Evolutionary conservation across 2,329 filamentous ascomycete species (phyloP), one percentile per base, ranked within the genome.

Genomic region (Pleoardoris graminearum): DNA sequence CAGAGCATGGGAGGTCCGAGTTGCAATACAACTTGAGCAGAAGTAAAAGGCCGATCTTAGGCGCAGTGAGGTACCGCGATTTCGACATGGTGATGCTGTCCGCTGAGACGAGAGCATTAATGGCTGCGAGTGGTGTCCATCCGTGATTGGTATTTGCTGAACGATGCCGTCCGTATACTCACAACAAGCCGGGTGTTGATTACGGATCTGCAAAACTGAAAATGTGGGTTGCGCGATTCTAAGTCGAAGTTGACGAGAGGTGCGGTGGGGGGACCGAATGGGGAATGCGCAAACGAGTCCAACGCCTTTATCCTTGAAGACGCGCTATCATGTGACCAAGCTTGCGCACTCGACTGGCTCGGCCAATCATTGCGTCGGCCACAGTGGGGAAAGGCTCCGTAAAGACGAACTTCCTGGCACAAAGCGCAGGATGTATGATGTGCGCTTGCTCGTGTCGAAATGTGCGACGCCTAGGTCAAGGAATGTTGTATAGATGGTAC

Each of bases 11-110:
- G 14, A 92, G 81, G 2, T 81, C 78, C 19, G 85, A 85, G 59
- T 89, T 85, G 32, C 85, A 84, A 74, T 99, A 97, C 48, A 97
- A 80, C 63, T 91, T 85, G 47, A 94, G 82, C 48, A 99, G 82
- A 49, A 85, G 84, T 50, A 97, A 82, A 21, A 97, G 81, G 66
- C 88, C 87, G 61, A 97, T 83, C 70, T 94, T 96, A 61, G 90
- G 87, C 11, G 93, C 90, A n/a, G 90, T 96, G 39, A 97, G 81
- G 72, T 88, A 96, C 51, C 89, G 88, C 64, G 87, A 83, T 87
- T 93, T 95, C 47, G 60, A 56, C 66, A 69, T 68, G 23, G 21
- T 37, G 42, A 41, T n/a, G 38, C 21, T 33, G 23, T 17, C 22
- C 23, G 27, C 41, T 32, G n/a, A 10, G 16, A 3, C 7, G 17